Evolutionary conservation across 345 rosid species (phyloP).

Genomic region (Ceriops decandra): DNA sequence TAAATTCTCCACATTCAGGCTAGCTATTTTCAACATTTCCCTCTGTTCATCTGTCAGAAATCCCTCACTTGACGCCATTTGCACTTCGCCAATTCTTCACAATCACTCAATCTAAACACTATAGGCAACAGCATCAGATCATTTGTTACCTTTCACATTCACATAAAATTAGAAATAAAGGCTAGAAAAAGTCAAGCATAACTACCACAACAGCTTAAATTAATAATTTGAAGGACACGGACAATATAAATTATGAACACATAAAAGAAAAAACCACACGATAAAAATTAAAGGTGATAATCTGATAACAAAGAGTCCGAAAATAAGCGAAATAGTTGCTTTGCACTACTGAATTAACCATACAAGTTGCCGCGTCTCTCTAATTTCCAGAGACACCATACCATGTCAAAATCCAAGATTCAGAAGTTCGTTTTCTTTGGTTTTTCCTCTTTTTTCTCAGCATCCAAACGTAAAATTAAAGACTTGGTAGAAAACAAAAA

Average conservation of each 20-base stretch:
- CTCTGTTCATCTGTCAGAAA: conserved; percentile 80
- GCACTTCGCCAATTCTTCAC: conserved; percentile 13
- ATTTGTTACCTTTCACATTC: not conserved
- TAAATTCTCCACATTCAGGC: conserved; percentile 45
- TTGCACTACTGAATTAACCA: no score
- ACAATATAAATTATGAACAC: not conserved
- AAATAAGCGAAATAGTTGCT: no score
- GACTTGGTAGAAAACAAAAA: not conserved
- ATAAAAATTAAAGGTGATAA: not conserved
- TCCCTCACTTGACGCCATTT: conserved; percentile 82
- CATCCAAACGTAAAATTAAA: conserved; percentile 16
- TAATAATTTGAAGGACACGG: not conserved
- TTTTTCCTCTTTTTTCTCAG: conserved; percentile 2
- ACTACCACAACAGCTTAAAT: not conserved
- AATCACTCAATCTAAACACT: conserved; percentile 1
- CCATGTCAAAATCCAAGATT: not conserved
- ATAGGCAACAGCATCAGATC: not conserved
- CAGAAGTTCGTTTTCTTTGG: not conserved
- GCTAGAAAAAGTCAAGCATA: not conserved
- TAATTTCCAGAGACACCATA: not conserved
- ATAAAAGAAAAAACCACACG: not conserved
- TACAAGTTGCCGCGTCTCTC: not conserved
- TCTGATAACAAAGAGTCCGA: no score
- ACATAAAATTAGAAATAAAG: not conserved
- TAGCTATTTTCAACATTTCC: conserved; percentile 71